A percentile compares a stretch with the other conserved stretches of the same genome.
Conservation (phyloP, 768 basidiomycete genomes). For the Lentinula aciculospora region DNA sequence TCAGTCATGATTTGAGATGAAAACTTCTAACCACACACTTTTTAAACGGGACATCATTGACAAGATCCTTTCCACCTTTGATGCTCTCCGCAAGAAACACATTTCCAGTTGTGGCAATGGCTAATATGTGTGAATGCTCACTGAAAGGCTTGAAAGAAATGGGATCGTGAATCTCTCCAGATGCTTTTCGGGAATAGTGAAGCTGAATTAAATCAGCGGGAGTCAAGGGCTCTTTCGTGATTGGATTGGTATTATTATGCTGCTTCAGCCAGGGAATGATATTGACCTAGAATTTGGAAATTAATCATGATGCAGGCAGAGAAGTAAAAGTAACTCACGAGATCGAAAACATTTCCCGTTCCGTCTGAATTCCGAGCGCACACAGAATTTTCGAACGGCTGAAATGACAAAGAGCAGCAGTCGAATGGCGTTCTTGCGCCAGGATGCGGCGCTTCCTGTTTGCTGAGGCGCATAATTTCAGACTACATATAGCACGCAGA, state of each 20-base stretch:
- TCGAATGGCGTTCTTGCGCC: slow-evolving; percentile 76
- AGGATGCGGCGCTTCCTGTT: slow-evolving; percentile 61
- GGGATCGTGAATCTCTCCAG: slow-evolving; percentile 89
- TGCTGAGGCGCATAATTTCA: slow-evolving; percentile 33
- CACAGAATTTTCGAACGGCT: slow-evolving; percentile 86
- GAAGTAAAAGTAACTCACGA: slow-evolving; percentile 90
- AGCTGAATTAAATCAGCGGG: slow-evolving; percentile 76
- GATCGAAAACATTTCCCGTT: slow-evolving; percentile 77
- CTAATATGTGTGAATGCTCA: slow-evolving; percentile 93
- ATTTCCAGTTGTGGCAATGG: slow-evolving; percentile 85
- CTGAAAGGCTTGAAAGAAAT: slow-evolving; percentile 98
- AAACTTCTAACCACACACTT: slow-evolving; percentile 41
- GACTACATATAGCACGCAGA: slow-evolving; percentile 6
- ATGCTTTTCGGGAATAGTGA: slow-evolving; percentile 77
- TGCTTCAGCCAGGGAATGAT: slow-evolving; percentile 41
- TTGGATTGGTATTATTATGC: slow-evolving; percentile 75
- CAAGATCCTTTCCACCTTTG: slow-evolving; percentile 80
- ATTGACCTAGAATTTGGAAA: not conserved
- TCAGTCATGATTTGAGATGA: not conserved
- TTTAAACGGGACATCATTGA: slow-evolving; percentile 80
- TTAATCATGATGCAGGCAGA: not conserved
- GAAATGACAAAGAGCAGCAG: slow-evolving; percentile 87
- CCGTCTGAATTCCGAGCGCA: slow-evolving; percentile 80
- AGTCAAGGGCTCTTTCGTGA: slow-evolving; percentile 65
- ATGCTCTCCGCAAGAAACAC: slow-evolving; percentile 91